Evolutionary conservation across 306 rosid species (phyloP).

Genomic region (Sechiopsis laciniata): DNA sequence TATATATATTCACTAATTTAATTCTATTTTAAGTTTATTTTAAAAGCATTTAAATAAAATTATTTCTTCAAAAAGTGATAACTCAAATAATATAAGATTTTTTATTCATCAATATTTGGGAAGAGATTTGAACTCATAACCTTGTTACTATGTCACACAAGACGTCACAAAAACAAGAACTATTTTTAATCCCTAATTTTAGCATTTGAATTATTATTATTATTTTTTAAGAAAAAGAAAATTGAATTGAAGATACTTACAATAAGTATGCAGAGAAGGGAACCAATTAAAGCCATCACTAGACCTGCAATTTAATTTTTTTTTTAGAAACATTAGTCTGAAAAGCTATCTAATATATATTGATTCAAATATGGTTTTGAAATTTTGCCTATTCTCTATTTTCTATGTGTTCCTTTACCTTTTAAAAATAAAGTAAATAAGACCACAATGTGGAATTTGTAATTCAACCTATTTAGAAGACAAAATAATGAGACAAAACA

Average conservation of each 20-base stretch:
- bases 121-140: too few relatives aligned
- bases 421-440: neutral
- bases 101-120: too few relatives aligned
- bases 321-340: neutral
- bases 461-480: neutral
- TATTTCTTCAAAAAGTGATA: too few relatives aligned
- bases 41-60: too few relatives aligned
- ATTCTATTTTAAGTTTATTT: too few relatives aligned
- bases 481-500: neutral
- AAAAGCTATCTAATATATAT: too few relatives aligned
- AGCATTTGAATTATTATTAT: neutral
- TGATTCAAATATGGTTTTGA: too few relatives aligned
- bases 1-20: too few relatives aligned
- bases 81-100: too few relatives aligned
- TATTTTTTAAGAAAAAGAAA: neutral
- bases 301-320: slow-evolving; percentile 40
- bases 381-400: too few relatives aligned
- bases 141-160: too few relatives aligned
- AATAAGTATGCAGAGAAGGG: slow-evolving; percentile 48
- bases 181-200: neutral
- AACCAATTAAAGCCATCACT: slow-evolving; percentile 65
- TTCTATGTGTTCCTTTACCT: neutral
- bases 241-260: slow-evolving; percentile 27
- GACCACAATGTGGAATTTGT: neutral
- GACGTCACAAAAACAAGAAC: too few relatives aligned